A percentile compares a stretch with the other conserved stretches of the same genome.
Conservation (phyloP, 495 filamentous ascomycete species). For the Durotheca rogersii region DNA sequence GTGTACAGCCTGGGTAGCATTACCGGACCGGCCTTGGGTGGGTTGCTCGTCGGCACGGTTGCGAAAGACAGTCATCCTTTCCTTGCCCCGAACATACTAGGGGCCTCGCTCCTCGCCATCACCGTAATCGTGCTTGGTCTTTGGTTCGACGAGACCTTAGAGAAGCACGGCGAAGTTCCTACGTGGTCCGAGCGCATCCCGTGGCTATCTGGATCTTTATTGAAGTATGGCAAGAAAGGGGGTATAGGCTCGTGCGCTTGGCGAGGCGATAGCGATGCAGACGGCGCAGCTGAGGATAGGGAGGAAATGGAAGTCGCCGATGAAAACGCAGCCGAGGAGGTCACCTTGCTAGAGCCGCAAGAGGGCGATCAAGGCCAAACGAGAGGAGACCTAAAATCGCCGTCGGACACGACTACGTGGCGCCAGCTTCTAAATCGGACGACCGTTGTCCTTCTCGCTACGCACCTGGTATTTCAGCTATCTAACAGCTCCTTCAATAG, state of each 20-base stretch:
- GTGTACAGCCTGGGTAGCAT: slow-evolving; percentile 93
- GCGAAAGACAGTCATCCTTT: slow-evolving; percentile 71
- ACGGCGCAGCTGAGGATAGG: slow-evolving; percentile 40
- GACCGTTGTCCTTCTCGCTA: slow-evolving; percentile 74
- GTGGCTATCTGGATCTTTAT: slow-evolving; percentile 25
- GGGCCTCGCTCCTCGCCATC: slow-evolving; percentile 65
- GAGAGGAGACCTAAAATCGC: slow-evolving; percentile 33
- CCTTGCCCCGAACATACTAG: slow-evolving; percentile 77
- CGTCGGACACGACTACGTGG: slow-evolving; percentile 45
- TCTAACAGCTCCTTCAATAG: slow-evolving; percentile 88
- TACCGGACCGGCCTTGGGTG: slow-evolving; percentile 88
- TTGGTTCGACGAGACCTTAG: slow-evolving; percentile 86
- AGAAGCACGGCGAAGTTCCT: slow-evolving; percentile 66
- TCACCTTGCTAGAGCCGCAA: slow-evolving; percentile 31
- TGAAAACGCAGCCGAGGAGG: slow-evolving; percentile 37
- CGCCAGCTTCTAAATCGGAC: slow-evolving; percentile 68
- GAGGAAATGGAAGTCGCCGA: slow-evolving; percentile 43
- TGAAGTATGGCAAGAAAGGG: slow-evolving; percentile 39
- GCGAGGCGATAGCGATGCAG: slow-evolving; percentile 55
- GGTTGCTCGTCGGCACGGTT: slow-evolving; percentile 65
- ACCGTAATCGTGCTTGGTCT: slow-evolving; percentile 72
- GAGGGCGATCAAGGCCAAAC: slow-evolving; percentile 28
- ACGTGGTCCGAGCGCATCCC: slow-evolving; percentile 43
- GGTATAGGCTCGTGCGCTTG: slow-evolving; percentile 65
- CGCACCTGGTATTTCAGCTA: slow-evolving; percentile 85